A percentile compares a stretch with the other conserved stretches of the same genome.
Conservation (phyloP, 163 green algal genomes). For the Chlorella variabilis region DNA sequence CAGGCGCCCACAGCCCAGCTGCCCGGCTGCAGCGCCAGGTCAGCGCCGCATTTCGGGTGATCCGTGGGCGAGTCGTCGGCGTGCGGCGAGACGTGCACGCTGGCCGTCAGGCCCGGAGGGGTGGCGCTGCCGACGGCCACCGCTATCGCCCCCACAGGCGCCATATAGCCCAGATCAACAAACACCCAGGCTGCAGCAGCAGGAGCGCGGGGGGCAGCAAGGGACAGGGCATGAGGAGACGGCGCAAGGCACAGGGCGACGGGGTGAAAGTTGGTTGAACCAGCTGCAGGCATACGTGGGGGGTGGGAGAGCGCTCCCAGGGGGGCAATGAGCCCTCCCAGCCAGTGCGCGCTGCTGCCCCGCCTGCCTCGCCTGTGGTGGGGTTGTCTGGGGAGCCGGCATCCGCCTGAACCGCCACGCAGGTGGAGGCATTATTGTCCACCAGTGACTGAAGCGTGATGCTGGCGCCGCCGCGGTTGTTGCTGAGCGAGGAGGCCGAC, state of each 20-base stretch:
- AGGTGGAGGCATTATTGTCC: constrained; percentile 4
- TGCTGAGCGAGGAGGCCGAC: not conserved
- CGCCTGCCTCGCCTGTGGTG: no score
- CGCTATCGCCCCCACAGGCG: not conserved
- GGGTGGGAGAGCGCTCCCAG: no score
- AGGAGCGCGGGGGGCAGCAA: not conserved
- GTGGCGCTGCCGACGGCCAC: not conserved
- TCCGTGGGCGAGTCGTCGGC: no score
- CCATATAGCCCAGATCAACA: not conserved
- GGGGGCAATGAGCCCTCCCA: no score
- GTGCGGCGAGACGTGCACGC: no score
- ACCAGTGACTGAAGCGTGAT: not conserved
- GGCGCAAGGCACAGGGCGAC: not conserved
- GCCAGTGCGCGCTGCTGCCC: no score
- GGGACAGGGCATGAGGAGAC: no score
- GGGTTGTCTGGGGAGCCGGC: not conserved
- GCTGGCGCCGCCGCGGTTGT: not conserved
- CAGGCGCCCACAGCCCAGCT: no score
- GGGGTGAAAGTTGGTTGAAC: not conserved
- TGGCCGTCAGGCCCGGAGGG: not conserved
- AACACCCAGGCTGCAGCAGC: not conserved
- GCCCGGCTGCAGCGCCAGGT: no score
- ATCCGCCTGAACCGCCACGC: not conserved
- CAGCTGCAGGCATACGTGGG: not conserved
- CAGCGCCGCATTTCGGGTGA: no score